Base-by-base conservation (phyloP, 2,329 filamentous ascomycete species). In the Clonostachys solani region DNA sequence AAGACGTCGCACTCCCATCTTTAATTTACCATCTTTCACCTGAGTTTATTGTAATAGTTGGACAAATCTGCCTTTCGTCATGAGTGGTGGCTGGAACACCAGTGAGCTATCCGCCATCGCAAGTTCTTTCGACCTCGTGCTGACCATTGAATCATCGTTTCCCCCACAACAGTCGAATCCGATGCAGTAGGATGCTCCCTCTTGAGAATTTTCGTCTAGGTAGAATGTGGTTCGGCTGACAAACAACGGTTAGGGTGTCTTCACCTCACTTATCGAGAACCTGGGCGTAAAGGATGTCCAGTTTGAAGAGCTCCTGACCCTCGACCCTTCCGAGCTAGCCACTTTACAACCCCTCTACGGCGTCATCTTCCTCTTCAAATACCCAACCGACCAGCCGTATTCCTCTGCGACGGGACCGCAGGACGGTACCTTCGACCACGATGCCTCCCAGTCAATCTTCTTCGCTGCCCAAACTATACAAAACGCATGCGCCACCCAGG, bases 321-420 rank as follows among this genome's bases (percentile, higher is more conserved):
- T 99, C 54, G 92, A 97, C 57, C 75, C 89, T 7, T 82, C 89
- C 45, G 79, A 80, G 48, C 78, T 95, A 12, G 77, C 80, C 40
- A 73, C 84, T 54, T 79, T 91, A 34, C 84, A 86, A 57, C 87
- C 89, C 16, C 78, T 96, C 46, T 95, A 96, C 72, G 94, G 94
- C 60, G 90, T 99, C 56, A 96, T 99, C 62, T 99, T 99, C 71
- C 89, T 99, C 66, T 99, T 99, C 84, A 97, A 96, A 73, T 99
- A 89, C 70, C 89, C 82, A 44, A 91, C 83, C 51, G 84, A 87
- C 62, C 80, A 68, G 50, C 80, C 74, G 57, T 86, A 75, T 72
- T 81, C 72, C 36, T 45, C 67, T 51, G 70, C 77, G 40, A 76
- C 81, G 48, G 78, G 78, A 41, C 91, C 92, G 0, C 80, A 83